Conservation (phyloP, 495 filamentous ascomycete genomes). For the Daldinia loculata region DNA sequence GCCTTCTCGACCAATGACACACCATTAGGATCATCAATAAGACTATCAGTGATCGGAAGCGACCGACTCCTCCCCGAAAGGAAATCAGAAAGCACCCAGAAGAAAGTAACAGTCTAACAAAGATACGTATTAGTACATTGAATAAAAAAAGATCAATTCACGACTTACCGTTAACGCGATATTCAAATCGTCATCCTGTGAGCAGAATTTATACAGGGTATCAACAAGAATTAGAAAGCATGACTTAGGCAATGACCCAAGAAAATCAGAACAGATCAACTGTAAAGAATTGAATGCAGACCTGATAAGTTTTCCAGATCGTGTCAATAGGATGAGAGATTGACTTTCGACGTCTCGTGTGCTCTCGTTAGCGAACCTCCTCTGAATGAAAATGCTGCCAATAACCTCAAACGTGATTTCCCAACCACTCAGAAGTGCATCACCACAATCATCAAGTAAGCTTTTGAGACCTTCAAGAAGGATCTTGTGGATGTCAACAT, state of each 20-base stretch:
- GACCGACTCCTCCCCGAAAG: constrained; percentile 62
- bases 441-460: constrained; percentile 89
- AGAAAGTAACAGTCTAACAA: constrained; percentile 82
- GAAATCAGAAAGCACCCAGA: constrained; percentile 93
- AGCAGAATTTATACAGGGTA: constrained; percentile 85
- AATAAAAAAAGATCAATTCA: background rate
- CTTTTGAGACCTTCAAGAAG: constrained; percentile 81
- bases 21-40: constrained; percentile 62
- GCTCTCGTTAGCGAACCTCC: constrained; percentile 41
- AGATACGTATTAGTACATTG: constrained; percentile 35
- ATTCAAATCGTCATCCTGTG: constrained; percentile 90
- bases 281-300: constrained; percentile 88
- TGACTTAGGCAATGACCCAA: constrained; percentile 76
- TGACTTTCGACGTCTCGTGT: constrained; percentile 29
- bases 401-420: constrained; percentile 84
- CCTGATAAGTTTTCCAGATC: constrained; percentile 77
- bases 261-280: constrained; percentile 93
- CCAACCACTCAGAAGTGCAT: constrained; percentile 84
- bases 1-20: constrained; percentile 60
- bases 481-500: constrained; percentile 83
- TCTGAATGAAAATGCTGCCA: constrained; percentile 75
- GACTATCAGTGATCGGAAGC: constrained; percentile 57
- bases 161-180: constrained; percentile 82
- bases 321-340: constrained; percentile 54
- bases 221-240: constrained; percentile 87